Base-by-base conservation (phyloP, 495 filamentous ascomycete species). In the Neurospora africana region DNA sequence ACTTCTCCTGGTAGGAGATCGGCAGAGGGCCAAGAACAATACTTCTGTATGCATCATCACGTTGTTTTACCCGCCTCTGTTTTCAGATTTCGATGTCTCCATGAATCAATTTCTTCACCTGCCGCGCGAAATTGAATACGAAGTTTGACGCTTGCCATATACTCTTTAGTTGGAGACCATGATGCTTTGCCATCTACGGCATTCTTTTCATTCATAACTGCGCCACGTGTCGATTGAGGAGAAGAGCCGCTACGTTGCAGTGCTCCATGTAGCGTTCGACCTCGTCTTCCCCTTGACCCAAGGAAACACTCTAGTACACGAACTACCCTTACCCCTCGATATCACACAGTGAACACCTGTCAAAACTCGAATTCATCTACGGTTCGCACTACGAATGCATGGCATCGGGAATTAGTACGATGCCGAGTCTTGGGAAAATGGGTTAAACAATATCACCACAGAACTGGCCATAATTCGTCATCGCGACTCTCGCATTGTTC, bases 401-500 rank as follows among this genome's bases (percentile, higher is more conserved):
- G 41, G 19, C 0, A 44, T 10, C 3, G 7, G 19, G 0, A 0
- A n/a, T 0, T n/a, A 44, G 0, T 44, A 4, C 19, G 41, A n/a
- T 44, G 19, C 19, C 41, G 41, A 44, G 41, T 44, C 3, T 7
- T n/a, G 3, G 1, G 41, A 1, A n/a, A 10, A n/a, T 44, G 8
- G 6, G 17, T 43, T 6, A 2, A 3, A 5, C 2, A 7, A 1
- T 2, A 6, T n/a, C n/a, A 19, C 19, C 5, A 44, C 19, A 44
- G 9, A 3, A 9, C 41, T 21, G 5, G 19, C 19, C 17, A 19
- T 6, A n/a, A 17, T 43, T 43, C 40, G 17, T 19, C 39, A 11
- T 39, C 38, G 4, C 38, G 15, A 11, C 11, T 39, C 38, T 39
- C 11, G 5, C 11, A 2, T 15, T 3, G 38, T 39, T 39, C 38